Evolutionary conservation across 257 asterid species (phyloP).

Genomic region (Leonotis leonurus): DNA sequence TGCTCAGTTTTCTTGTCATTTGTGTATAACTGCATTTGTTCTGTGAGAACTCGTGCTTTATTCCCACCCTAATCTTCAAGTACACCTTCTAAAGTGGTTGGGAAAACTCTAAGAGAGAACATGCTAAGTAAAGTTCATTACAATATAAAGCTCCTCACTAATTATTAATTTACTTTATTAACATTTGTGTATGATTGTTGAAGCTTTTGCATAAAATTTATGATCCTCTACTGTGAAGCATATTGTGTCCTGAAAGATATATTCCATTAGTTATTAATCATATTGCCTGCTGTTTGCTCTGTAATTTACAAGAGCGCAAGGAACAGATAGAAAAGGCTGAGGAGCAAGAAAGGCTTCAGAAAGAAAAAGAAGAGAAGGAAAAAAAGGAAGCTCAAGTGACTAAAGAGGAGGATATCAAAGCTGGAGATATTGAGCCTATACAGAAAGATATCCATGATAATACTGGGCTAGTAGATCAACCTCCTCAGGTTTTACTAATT

Average conservation of each 20-base stretch:
- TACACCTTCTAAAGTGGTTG: constrained; percentile 1
- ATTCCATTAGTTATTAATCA: constrained; percentile 4
- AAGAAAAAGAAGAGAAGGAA: constrained; percentile 73
- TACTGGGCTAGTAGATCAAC: constrained; percentile 36
- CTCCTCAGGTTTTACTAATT: constrained; percentile 41
- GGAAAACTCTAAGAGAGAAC: neutral
- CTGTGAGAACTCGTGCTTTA: no score
- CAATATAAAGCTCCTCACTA: neutral
- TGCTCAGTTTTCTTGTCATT: neutral
- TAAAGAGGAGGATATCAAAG: constrained; percentile 31
- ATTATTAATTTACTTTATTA: neutral
- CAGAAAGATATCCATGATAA: constrained; percentile 36
- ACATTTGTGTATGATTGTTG: neutral
- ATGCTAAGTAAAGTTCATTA: neutral
- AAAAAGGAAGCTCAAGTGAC: constrained; percentile 54
- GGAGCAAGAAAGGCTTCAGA: constrained; percentile 75
- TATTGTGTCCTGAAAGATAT: constrained; percentile 9
- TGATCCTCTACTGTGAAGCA: neutral
- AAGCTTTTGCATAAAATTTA: constrained; percentile 8
- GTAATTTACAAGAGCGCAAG: constrained; percentile 52
- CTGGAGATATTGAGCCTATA: constrained; percentile 38
- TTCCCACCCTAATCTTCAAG: no score
- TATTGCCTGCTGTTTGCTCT: constrained; percentile 13
- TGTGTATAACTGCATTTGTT: neutral
- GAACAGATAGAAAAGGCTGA: constrained; percentile 89